Base-by-base conservation (phyloP, 306 rosid species). In the Quercus glauca region DNA sequence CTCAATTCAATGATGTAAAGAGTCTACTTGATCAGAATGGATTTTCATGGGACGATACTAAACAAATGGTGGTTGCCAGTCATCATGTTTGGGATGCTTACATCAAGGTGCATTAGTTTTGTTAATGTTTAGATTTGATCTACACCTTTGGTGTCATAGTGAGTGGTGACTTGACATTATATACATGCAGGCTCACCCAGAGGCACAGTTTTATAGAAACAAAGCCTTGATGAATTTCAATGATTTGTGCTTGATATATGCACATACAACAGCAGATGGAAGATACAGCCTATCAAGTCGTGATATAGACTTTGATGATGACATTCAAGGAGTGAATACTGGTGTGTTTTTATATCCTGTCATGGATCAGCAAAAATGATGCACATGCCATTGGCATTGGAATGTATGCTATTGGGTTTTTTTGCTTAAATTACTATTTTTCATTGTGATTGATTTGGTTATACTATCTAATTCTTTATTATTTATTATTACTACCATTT, bases 11-110 rank as follows among this genome's bases (percentile, higher is more conserved):
- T n/a, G n/a, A n/a, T n/a, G 55, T 86, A 61, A 89, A 83, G 82
- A 83, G 73, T 82, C 86, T 89, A 76, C 87, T 89, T 29, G 92
- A 82, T 43, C 87, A 86, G 37, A 73, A 80, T 59, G 92, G 89
- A 7, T 86, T 89, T 75, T 89, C 85, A 49, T 89, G 92, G 92
- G 90, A 89, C 55, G 73, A 69, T 71, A 41, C 70, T 83, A 76
- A 73, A 60, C 80, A 81, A 81, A 89, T 87, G 88, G 81, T 83
- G 51, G 69, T 87, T 49, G 90, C 88, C 11, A 80, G 80, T 76
- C 69, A 77, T 76, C 63, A 74, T 74, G 82, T 80, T n/a, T 87
- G 92, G 92, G 90, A 87, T 58, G 77, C 79, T 67, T 83, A 83
- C 75, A 68, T 83, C 78, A 83, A 78, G 86, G 92, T 87, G 76